These are phyloP conservation scores for Phytophthora podocarpi DNA, from an alignment of 352 stramenopile genomes.

Conservation along the genomic window DNA sequence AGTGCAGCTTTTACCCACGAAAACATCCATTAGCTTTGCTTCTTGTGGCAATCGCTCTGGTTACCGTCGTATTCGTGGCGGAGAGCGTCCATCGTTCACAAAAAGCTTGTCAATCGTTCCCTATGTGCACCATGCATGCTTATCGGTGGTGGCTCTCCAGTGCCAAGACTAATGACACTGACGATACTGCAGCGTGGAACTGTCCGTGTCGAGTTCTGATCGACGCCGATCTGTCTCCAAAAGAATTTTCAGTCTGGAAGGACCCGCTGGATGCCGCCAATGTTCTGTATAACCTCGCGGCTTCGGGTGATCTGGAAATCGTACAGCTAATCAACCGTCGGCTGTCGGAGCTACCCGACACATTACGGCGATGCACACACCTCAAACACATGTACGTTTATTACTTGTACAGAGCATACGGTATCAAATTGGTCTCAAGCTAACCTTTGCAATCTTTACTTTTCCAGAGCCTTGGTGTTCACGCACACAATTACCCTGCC, in stretches of 20 bases:
- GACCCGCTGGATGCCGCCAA: constrained; percentile 16
- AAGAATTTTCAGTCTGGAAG: constrained; percentile 31
- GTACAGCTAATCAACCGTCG: constrained; percentile 42
- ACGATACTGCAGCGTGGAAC: constrained; percentile 15
- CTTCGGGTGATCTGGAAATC: constrained; percentile 35
- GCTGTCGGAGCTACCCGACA: constrained; percentile 22
- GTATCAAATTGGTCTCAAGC: no score
- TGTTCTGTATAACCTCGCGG: constrained; percentile 31
- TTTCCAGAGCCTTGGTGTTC: constrained; percentile 35
- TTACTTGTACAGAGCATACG: no score
- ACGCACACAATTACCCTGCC: constrained; percentile 35
- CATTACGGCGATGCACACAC: constrained; percentile 28
- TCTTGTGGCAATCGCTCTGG: constrained; percentile 11
- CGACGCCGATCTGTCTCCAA: constrained; percentile 18
- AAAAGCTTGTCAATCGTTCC: constrained; percentile 14
- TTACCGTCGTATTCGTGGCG: constrained; percentile 15
- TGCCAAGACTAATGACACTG: neutral
- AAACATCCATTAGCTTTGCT: constrained; percentile 25
- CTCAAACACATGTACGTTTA: constrained; percentile 43
- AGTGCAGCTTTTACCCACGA: constrained; percentile 19
- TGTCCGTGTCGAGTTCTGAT: constrained; percentile 45
- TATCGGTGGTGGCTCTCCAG: constrained; percentile 24
- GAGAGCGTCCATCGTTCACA: constrained; percentile 16
- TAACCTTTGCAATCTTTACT: neutral
- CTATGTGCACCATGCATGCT: constrained; percentile 27